Conservation (phyloP, 1,284 basidiomycete genomes). For the Malassezia cuniculi region DNA sequence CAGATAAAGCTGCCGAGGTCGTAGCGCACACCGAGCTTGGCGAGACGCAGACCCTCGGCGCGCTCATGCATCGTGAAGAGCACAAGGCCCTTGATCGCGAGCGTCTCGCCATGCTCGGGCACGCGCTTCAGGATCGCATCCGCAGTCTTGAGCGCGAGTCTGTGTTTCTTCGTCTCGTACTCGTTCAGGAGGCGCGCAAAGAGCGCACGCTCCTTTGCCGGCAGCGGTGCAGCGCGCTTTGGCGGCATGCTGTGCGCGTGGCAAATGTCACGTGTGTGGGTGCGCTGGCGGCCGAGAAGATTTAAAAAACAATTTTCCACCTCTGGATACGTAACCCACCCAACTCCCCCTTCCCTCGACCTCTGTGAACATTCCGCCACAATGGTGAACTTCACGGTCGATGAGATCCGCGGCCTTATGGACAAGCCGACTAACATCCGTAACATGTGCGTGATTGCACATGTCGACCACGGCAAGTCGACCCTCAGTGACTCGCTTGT, state of each 20-base stretch:
- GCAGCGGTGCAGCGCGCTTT: conserved; percentile 48
- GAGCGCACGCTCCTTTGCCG: conserved; percentile 69
- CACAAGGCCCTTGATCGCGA: conserved; percentile 41
- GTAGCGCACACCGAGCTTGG: conserved; percentile 66
- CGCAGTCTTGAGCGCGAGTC: conserved; percentile 78
- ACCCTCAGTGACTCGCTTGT: conserved; percentile 98
- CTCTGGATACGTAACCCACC: conserved; percentile 5
- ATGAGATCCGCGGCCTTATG: conserved; percentile 76
- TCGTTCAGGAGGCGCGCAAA: conserved; percentile 67
- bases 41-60: conserved; percentile 61
- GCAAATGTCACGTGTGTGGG: too few relatives aligned
- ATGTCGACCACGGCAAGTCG: conserved; percentile 97
- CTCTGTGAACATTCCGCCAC: background rate
- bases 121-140: conserved; percentile 90
- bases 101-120: conserved; percentile 67
- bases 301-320: too few relatives aligned
- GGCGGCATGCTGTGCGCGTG: conserved; percentile 20
- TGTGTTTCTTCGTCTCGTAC: conserved; percentile 81
- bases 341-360: too few relatives aligned
- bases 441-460: conserved; percentile 68
- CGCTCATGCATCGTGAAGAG: conserved; percentile 29
- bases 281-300: too few relatives aligned
- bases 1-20: conserved; percentile 88
- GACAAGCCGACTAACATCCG: conserved; percentile 70
- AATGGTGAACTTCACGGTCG: conserved; percentile 48